These are phyloP conservation scores for Exobasidium rhododendri DNA, from an alignment of 1,284 basidiomycete genomes.

Conservation along the genomic window DNA sequence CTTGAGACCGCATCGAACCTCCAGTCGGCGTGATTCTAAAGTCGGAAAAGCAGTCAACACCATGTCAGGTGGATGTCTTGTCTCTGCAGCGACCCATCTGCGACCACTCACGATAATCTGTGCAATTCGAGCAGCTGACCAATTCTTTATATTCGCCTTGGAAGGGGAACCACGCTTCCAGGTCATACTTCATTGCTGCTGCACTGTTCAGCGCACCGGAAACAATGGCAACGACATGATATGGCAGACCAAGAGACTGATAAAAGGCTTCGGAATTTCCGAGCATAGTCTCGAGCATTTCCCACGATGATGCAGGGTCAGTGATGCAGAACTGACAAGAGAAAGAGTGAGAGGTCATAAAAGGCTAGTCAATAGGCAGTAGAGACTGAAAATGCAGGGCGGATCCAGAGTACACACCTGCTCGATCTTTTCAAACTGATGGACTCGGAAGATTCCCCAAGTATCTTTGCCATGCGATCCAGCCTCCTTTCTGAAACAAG, in stretches of 20 bases:
- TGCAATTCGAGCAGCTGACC: slow-evolving; percentile 58
- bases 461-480: slow-evolving; percentile 95
- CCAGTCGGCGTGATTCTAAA: slow-evolving; percentile 41
- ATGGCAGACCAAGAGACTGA: slow-evolving; percentile 84
- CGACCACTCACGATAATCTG: slow-evolving; percentile 55
- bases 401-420: slow-evolving; percentile 57
- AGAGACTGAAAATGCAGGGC: no score
- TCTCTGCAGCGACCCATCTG: no score
- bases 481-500: slow-evolving; percentile 99
- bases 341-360: not conserved
- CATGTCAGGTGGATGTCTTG: no score
- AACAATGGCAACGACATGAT: slow-evolving; percentile 91
- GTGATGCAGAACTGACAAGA: slow-evolving; percentile 73
- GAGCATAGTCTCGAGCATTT: slow-evolving; percentile 88
- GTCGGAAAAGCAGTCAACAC: no score
- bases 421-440: slow-evolving; percentile 99
- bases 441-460: slow-evolving; percentile 99
- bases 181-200: slow-evolving; percentile 92
- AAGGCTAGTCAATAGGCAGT: no score
- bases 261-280: slow-evolving; percentile 89
- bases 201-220: slow-evolving; percentile 95
- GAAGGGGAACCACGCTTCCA: slow-evolving; percentile 99
- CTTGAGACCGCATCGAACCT: slow-evolving; percentile 52
- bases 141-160: slow-evolving; percentile 91
- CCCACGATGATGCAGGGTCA: slow-evolving; percentile 79